These are phyloP conservation scores for Theobroma grandiflorum DNA, from an alignment of 441 rosid species.

Conservation along the genomic window DNA sequence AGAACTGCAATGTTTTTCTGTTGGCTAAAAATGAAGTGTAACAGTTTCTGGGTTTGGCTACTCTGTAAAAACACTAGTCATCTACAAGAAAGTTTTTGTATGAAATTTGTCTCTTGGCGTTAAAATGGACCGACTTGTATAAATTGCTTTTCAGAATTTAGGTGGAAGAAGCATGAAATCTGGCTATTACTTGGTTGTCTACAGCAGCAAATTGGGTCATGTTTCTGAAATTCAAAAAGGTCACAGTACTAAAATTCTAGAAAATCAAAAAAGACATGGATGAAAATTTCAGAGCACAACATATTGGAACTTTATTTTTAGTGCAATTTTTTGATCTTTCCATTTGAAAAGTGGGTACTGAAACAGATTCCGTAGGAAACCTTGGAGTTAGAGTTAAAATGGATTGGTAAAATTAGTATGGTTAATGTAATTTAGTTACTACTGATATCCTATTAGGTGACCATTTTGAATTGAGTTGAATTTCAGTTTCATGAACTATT, in stretches of 20 bases:
- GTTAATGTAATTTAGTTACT: no score
- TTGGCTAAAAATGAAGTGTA: neutral
- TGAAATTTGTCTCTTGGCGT: neutral
- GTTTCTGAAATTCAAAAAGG: neutral
- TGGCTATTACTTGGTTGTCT: neutral
- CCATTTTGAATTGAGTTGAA: no score
- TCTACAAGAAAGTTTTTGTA: neutral
- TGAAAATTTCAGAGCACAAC: neutral
- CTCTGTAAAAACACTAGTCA: neutral
- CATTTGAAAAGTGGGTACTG: neutral
- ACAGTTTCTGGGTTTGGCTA: neutral
- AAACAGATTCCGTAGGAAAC: neutral
- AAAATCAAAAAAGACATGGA: neutral
- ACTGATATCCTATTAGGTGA: no score
- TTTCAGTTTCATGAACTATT: no score
- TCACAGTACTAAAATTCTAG: neutral
- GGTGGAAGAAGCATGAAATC: conserved; percentile 10
- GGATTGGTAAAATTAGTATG: no score
- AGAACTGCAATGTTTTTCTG: neutral
- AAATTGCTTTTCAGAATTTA: neutral
- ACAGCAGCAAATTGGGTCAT: neutral
- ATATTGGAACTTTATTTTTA: neutral
- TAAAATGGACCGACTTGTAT: neutral
- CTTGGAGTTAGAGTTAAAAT: no score
- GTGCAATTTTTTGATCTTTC: neutral